Evolutionary conservation across 148 eudicot genomes (phyloP).

Genomic region (Nepenthes gracilis): DNA sequence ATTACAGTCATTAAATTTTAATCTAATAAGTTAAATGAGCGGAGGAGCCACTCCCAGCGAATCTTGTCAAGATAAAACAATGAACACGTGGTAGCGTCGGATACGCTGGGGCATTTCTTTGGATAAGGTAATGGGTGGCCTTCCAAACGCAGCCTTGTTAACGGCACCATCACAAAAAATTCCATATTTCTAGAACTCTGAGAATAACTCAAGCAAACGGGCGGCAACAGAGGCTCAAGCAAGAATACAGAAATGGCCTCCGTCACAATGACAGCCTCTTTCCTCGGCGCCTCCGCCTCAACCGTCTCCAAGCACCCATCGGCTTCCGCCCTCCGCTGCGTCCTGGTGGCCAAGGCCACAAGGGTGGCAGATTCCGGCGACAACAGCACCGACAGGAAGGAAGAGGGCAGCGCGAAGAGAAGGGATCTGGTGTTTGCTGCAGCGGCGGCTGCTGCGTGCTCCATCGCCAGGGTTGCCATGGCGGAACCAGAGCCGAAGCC

Average conservation of each 20-base stretch:
- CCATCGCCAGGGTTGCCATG: constrained; percentile 36
- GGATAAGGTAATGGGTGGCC: neutral
- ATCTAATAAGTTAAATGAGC: too few relatives aligned
- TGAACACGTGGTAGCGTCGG: too few relatives aligned
- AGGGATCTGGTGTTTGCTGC: constrained; percentile 62
- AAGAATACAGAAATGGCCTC: constrained; percentile 45
- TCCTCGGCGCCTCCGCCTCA: constrained; percentile 25
- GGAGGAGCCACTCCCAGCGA: too few relatives aligned
- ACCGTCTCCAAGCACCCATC: constrained; percentile 20
- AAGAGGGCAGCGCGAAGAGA: constrained; percentile 26
- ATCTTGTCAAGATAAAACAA: too few relatives aligned
- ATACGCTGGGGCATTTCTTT: too few relatives aligned
- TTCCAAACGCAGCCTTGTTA: neutral
- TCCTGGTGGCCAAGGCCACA: constrained; percentile 42
- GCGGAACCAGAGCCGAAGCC: constrained; percentile 61
- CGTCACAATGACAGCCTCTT: constrained; percentile 48
- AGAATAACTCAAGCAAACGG: neutral
- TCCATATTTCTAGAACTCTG: neutral
- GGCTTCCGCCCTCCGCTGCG: constrained; percentile 18
- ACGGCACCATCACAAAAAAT: neutral
- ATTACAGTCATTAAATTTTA: too few relatives aligned
- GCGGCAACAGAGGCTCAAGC: neutral
- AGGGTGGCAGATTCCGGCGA: constrained; percentile 13
- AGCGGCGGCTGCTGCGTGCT: constrained; percentile 41
- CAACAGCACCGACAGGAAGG: neutral